Evolutionary conservation across 23 red algal genomes (phyloP).

Genomic region (Gracilaria domingensis): DNA sequence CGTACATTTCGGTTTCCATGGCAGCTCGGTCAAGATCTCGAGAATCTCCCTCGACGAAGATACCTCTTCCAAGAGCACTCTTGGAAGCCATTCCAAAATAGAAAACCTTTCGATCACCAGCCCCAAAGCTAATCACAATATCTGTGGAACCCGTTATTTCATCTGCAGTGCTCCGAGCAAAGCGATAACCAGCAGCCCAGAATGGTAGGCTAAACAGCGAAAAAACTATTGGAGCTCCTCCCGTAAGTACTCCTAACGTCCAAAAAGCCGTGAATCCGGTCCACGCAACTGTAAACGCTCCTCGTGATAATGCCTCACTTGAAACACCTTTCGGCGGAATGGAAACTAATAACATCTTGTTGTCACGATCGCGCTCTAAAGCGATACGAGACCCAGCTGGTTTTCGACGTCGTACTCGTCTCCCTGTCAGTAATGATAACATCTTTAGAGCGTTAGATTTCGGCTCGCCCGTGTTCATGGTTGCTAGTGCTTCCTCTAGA

Average conservation of each 20-base stretch:
- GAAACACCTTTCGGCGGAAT: slow-evolving; percentile 59
- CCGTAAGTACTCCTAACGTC: slow-evolving; percentile 69
- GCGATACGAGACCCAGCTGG: slow-evolving; percentile 44
- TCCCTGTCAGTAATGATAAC: slow-evolving; percentile 1
- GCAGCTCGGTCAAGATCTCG: slow-evolving; percentile 52
- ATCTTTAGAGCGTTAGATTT: slow-evolving; percentile 8
- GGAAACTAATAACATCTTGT: slow-evolving; percentile 37
- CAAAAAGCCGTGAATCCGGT: slow-evolving; percentile 59
- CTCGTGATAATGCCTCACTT: slow-evolving; percentile 49
- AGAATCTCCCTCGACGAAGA: slow-evolving; percentile 48
- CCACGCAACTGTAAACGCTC: slow-evolving; percentile 69
- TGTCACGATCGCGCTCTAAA: slow-evolving; percentile 53
- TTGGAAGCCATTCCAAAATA: slow-evolving; percentile 40
- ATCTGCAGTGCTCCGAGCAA: slow-evolving; percentile 48
- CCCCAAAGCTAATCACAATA: slow-evolving; percentile 57
- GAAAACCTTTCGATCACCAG: slow-evolving; percentile 54
- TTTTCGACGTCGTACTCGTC: slow-evolving; percentile 37
- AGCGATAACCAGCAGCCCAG: slow-evolving; percentile 70
- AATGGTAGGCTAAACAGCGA: slow-evolving; percentile 81
- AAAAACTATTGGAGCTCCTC: slow-evolving; percentile 54
- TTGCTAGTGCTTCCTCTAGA: slow-evolving; percentile 36
- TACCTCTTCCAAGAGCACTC: slow-evolving; percentile 40
- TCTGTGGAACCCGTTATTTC: slow-evolving; percentile 37
- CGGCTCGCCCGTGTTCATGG: neutral
- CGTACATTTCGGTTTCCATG: slow-evolving; percentile 66